phyloP scores from a whole-genome alignment of 306 rosid genomes.

The Benincasa hispida region DNA sequence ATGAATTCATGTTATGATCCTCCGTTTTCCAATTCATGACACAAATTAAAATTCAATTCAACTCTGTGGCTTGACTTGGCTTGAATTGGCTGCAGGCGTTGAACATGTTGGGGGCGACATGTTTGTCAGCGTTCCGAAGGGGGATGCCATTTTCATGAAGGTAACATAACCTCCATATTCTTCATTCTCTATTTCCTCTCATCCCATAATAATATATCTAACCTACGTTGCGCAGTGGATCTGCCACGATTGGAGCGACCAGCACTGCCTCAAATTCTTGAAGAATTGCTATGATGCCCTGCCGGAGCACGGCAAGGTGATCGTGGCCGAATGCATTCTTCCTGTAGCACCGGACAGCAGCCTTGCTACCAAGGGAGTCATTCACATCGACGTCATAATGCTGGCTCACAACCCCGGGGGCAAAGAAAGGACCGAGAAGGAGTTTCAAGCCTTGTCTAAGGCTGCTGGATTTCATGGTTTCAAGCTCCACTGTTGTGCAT shows the following conservation, averaged over 20 bases:
- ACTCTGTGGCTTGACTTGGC: no score
- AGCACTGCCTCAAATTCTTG: constrained; percentile 65
- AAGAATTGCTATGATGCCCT: constrained; percentile 73
- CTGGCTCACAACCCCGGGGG: constrained; percentile 88
- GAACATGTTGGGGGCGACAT: constrained; percentile 94
- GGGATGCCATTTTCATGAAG: constrained; percentile 90
- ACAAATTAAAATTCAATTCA: no score
- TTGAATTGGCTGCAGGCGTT: constrained; percentile 44
- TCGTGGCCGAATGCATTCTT: constrained; percentile 83
- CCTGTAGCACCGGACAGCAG: constrained; percentile 71
- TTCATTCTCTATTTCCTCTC: no score
- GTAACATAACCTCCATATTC: constrained; percentile 10
- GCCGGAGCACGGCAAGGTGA: constrained; percentile 71
- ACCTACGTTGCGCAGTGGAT: constrained; percentile 36
- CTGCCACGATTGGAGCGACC: constrained; percentile 94
- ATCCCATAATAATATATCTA: no score
- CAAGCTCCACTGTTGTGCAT: constrained; percentile 39
- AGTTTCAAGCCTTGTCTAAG: constrained; percentile 61
- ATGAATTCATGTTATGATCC: no score
- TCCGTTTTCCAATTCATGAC: no score
- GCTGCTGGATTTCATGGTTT: constrained; percentile 71
- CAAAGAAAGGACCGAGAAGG: constrained; percentile 76
- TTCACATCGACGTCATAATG: constrained; percentile 75
- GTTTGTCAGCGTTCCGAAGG: constrained; percentile 77
- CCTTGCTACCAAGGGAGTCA: constrained; percentile 68